Percentiles rank a stretch among this genome's conserved stretches.
Conservation (phyloP, 2,329 filamentous ascomycete species). For the Phialocephala subalpina region DNA sequence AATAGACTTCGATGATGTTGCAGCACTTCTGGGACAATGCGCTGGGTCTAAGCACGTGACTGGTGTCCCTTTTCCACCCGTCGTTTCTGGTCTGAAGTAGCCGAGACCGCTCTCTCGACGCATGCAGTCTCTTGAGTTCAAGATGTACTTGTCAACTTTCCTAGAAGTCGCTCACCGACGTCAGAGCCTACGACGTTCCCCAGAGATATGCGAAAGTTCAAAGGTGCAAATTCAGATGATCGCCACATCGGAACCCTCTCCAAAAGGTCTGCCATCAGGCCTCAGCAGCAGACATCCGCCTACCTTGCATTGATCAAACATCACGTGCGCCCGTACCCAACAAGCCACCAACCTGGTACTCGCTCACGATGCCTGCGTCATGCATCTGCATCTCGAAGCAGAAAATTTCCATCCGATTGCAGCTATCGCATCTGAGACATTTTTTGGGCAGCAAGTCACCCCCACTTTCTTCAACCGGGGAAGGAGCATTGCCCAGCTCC, state of each 20-base stretch:
- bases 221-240: background rate
- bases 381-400: conserved; percentile 22
- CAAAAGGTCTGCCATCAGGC: background rate
- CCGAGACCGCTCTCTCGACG: background rate
- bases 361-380: conserved; percentile 10
- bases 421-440: conserved; percentile 3
- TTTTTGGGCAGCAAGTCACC: background rate
- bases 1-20: background rate
- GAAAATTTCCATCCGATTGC: conserved; percentile 18
- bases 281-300: background rate
- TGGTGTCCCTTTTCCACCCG: background rate
- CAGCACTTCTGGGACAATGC: background rate
- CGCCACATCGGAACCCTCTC: background rate
- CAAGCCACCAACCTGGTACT: conserved; percentile 18
- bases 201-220: background rate
- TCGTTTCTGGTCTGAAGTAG: background rate
- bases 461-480: background rate
- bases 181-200: background rate
- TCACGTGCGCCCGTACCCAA: conserved; percentile 18
- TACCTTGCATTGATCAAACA: conserved; percentile 7
- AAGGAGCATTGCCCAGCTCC: conserved; percentile 5
- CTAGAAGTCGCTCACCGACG: background rate
- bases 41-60: background rate
- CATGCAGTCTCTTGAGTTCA: background rate
- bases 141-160: background rate